Percentiles rank a stretch among this genome's conserved stretches.
These are phyloP conservation scores for Diplocarpon rosae DNA, from an alignment of 2,329 filamentous ascomycete genomes.

Conservation along the genomic window DNA sequence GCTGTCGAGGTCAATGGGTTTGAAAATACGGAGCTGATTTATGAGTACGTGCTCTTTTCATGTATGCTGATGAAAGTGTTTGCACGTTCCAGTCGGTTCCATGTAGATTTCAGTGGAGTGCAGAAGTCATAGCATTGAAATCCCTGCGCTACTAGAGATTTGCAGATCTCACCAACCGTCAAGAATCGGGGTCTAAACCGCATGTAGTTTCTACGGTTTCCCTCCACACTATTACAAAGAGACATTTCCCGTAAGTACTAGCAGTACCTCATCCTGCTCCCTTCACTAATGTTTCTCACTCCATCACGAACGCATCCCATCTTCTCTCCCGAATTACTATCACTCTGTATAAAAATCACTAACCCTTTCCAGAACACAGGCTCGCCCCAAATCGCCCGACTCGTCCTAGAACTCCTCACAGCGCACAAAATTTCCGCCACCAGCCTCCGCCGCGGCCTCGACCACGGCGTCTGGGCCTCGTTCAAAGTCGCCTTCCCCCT, in stretches of 20 bases:
- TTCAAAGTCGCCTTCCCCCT: conserved; percentile 52
- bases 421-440: conserved; percentile 47
- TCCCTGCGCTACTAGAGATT: too few relatives aligned
- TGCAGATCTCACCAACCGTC: too few relatives aligned
- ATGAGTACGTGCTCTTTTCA: conserved; percentile 40
- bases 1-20: conserved; percentile 55
- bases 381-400: conserved; percentile 45
- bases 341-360: too few relatives aligned
- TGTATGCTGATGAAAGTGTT: neutral
- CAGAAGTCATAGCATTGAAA: too few relatives aligned
- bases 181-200: neutral
- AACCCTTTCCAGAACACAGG: conserved; percentile 36
- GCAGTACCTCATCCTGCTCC: too few relatives aligned
- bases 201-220: conserved; percentile 55
- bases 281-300: too few relatives aligned
- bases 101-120: neutral
- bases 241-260: conserved; percentile 38
- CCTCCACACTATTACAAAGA: conserved; percentile 58
- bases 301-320: too few relatives aligned
- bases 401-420: conserved; percentile 43
- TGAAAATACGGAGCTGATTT: conserved; percentile 54
- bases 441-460: conserved; percentile 52
- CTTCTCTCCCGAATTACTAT: too few relatives aligned
- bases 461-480: conserved; percentile 64
- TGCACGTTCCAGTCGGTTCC: neutral